Evolutionary conservation across 352 stramenopile genomes (phyloP).

Genomic region (Aphanomyces euteiches): DNA sequence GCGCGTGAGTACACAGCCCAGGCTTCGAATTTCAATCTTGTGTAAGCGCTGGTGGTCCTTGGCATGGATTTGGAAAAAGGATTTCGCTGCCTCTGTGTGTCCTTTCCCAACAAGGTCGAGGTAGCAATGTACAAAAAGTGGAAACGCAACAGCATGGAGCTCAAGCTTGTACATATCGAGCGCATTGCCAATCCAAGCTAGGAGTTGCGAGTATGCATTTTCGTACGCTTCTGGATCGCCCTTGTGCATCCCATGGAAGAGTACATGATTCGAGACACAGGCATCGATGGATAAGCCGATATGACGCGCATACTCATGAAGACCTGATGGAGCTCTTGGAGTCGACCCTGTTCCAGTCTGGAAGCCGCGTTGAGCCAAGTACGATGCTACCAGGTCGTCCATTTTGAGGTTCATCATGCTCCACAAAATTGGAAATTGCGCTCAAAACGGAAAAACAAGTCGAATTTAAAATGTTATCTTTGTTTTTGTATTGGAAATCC

Average conservation of each 20-base stretch:
- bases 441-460: neutral
- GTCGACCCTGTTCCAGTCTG: neutral
- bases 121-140: constrained; percentile 80
- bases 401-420: constrained; percentile 19
- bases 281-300: constrained; percentile 66
- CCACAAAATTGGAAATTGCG: constrained; percentile 4
- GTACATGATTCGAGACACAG: constrained; percentile 72
- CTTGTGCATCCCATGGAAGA: constrained; percentile 68
- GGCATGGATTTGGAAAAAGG: constrained; percentile 59
- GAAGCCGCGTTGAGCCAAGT: constrained; percentile 20
- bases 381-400: constrained; percentile 27
- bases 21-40: constrained; percentile 57
- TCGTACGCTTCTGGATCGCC: constrained; percentile 58
- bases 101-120: constrained; percentile 73
- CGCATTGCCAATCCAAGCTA: constrained; percentile 82
- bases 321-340: constrained; percentile 8
- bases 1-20: constrained; percentile 59
- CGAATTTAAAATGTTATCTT: constrained; percentile 3
- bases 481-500: neutral
- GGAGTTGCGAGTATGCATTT: constrained; percentile 63
- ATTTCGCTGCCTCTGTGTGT: constrained; percentile 43
- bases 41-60: constrained; percentile 66
- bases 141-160: constrained; percentile 69
- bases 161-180: constrained; percentile 81
- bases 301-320: constrained; percentile 59